Evolutionary conservation across 2,329 filamentous ascomycete genomes (phyloP).

Genomic region (Anthostomella pinea): DNA sequence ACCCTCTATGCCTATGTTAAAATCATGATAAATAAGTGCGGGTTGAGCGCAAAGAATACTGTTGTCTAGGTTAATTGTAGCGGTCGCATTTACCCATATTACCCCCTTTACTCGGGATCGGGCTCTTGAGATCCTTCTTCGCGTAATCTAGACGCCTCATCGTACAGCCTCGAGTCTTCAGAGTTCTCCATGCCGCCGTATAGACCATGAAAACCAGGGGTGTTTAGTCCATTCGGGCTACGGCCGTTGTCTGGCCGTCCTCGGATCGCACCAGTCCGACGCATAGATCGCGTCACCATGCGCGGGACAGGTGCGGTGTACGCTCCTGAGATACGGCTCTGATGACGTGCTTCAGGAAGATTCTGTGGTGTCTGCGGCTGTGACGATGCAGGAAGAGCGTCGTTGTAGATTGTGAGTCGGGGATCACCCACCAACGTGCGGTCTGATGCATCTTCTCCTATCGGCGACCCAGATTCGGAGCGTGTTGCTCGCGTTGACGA

Average conservation of each 20-base stretch:
- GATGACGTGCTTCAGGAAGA: constrained; percentile 47
- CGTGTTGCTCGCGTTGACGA: constrained; percentile 11
- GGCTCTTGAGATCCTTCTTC: too few relatives aligned
- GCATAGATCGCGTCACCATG: constrained; percentile 8
- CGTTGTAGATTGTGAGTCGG: constrained; percentile 44
- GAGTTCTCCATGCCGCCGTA: constrained; percentile 49
- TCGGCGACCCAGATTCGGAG: constrained; percentile 11
- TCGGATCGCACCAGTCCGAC: constrained; percentile 8
- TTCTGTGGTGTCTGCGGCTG: constrained; percentile 52
- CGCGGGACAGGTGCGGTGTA: constrained; percentile 41
- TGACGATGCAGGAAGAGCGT: constrained; percentile 39
- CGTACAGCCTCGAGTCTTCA: constrained; percentile 39
- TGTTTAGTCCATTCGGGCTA: constrained; percentile 38
- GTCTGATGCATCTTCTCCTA: constrained; percentile 12
- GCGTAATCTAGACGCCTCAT: constrained; percentile 20
- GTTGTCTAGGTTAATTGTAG: too few relatives aligned
- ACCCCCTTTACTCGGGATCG: too few relatives aligned
- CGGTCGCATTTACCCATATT: too few relatives aligned
- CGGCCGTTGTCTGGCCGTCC: constrained; percentile 22
- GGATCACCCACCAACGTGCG: constrained; percentile 15
- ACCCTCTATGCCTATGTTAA: too few relatives aligned
- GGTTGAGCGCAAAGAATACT: too few relatives aligned
- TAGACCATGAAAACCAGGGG: constrained; percentile 44
- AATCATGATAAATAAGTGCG: too few relatives aligned
- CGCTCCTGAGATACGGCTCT: constrained; percentile 40